A percentile compares a stretch with the other conserved stretches of the same genome.
phyloP scores from a whole-genome alignment of 2,329 filamentous ascomycete species.

The Nemania bipapillata region DNA sequence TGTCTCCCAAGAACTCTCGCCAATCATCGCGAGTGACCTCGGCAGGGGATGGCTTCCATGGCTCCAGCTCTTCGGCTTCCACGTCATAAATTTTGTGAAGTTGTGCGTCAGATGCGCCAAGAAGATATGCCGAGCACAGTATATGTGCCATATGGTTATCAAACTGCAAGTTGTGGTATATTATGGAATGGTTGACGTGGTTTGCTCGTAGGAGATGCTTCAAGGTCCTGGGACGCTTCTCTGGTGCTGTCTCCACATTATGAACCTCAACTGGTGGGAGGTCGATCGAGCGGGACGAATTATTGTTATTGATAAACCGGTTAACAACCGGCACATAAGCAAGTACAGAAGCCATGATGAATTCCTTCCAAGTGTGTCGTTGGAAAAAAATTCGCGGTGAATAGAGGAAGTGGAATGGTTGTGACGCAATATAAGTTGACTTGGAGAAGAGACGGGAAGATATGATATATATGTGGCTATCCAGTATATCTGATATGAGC shows the following conservation, averaged over 20 bases:
- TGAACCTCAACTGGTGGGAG: slow-evolving; percentile 78
- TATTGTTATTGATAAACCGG: slow-evolving; percentile 51
- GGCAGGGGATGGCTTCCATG: slow-evolving; percentile 84
- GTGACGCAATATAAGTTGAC: slow-evolving; percentile 22
- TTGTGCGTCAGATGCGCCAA: slow-evolving; percentile 78
- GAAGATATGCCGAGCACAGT: slow-evolving; percentile 83
- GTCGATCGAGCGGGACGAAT: slow-evolving; percentile 56
- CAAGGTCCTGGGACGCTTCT: slow-evolving; percentile 82
- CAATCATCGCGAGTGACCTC: slow-evolving; percentile 88
- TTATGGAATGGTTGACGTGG: slow-evolving; percentile 86
- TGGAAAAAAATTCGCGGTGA: not conserved
- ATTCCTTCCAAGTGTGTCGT: not conserved
- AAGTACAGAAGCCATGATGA: slow-evolving; percentile 54
- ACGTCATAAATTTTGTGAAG: slow-evolving; percentile 83
- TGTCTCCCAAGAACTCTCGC: slow-evolving; percentile 83
- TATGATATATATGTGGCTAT: not conserved
- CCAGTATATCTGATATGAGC: slow-evolving; percentile 1
- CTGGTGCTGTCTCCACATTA: slow-evolving; percentile 80
- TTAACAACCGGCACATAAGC: slow-evolving; percentile 58
- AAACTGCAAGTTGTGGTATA: slow-evolving; percentile 78
- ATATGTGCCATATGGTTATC: slow-evolving; percentile 88
- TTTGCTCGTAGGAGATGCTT: slow-evolving; percentile 93
- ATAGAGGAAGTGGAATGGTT: slow-evolving; percentile 4
- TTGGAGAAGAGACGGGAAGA: slow-evolving; percentile 14
- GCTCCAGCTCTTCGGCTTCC: slow-evolving; percentile 76